Evolutionary conservation across 345 rosid species (phyloP).

Genomic region (Gossypium rotundifolium): DNA sequence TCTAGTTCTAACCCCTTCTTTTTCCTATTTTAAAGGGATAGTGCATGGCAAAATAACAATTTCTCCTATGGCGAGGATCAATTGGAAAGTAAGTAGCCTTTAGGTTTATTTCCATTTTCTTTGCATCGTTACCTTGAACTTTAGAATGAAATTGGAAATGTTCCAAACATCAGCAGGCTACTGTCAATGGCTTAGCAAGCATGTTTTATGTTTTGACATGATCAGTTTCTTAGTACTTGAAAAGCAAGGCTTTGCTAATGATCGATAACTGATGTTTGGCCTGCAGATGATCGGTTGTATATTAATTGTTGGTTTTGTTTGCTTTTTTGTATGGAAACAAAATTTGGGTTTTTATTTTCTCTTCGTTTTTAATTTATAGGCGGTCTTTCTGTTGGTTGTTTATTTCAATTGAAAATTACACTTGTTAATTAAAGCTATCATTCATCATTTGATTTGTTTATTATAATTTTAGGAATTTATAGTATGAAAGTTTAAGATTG

Average conservation of each 20-base stretch:
- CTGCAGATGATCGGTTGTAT: slow-evolving; percentile 2
- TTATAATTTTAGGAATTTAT: too few species aligned
- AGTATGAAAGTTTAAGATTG: too few species aligned
- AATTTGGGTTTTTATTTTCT: too few species aligned
- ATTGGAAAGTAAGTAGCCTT: slow-evolving; percentile 6
- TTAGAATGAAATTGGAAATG: neutral
- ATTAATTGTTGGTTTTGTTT: too few species aligned
- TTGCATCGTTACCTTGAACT: neutral
- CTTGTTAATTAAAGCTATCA: too few species aligned
- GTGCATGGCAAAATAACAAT: neutral
- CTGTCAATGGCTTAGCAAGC: neutral
- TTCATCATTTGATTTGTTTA: too few species aligned
- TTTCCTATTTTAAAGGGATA: neutral
- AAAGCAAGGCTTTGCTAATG: neutral
- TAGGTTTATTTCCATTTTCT: neutral
- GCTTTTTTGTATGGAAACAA: too few species aligned
- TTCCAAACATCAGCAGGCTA: neutral
- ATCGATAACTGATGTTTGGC: neutral
- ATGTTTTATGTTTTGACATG: neutral
- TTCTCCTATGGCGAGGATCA: slow-evolving; percentile 1
- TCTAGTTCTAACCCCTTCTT: neutral
- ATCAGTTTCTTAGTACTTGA: neutral
- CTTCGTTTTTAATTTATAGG: too few species aligned
- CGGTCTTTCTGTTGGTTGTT: too few species aligned
- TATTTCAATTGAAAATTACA: too few species aligned